phyloP scores from a whole-genome alignment of 1,284 basidiomycete species.

The Rhizopogon hawkerae region DNA sequence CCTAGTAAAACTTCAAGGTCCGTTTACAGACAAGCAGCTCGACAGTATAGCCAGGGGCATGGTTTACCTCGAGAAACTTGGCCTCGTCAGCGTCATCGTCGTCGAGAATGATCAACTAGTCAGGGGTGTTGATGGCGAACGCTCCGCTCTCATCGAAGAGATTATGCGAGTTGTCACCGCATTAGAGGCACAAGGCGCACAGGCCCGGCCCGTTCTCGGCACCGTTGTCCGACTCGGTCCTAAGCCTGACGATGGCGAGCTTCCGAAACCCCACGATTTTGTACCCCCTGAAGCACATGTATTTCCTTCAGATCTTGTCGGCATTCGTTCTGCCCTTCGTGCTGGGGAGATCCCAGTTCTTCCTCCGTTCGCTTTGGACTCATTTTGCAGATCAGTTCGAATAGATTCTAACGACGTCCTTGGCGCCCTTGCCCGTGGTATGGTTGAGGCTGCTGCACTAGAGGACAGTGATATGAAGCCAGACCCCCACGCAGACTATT shows the following conservation, averaged over 20 bases:
- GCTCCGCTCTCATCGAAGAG: constrained; percentile 55
- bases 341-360: constrained; percentile 95
- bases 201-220: constrained; percentile 80
- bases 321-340: constrained; percentile 80
- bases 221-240: constrained; percentile 81
- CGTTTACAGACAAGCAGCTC: constrained; percentile 92
- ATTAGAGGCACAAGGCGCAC: constrained; percentile 78
- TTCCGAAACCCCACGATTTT: constrained; percentile 29
- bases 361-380: constrained; percentile 89
- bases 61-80: constrained; percentile 92
- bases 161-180: constrained; percentile 79
- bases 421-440: constrained; percentile 79
- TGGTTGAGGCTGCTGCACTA: constrained; percentile 59
- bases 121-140: constrained; percentile 59
- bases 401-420: constrained; percentile 89
- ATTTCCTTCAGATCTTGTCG: constrained; percentile 65
- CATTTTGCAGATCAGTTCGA: constrained; percentile 79
- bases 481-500: constrained; percentile 27
- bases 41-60: constrained; percentile 91
- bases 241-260: constrained; percentile 46
- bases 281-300: constrained; percentile 64
- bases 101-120: constrained; percentile 81
- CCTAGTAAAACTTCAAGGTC: constrained; percentile 95
- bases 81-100: constrained; percentile 90
- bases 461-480: constrained; percentile 26